These are phyloP conservation scores for Neurospora sp. DNA, from an alignment of 2,329 filamentous ascomycete genomes.

Conservation along the genomic window DNA sequence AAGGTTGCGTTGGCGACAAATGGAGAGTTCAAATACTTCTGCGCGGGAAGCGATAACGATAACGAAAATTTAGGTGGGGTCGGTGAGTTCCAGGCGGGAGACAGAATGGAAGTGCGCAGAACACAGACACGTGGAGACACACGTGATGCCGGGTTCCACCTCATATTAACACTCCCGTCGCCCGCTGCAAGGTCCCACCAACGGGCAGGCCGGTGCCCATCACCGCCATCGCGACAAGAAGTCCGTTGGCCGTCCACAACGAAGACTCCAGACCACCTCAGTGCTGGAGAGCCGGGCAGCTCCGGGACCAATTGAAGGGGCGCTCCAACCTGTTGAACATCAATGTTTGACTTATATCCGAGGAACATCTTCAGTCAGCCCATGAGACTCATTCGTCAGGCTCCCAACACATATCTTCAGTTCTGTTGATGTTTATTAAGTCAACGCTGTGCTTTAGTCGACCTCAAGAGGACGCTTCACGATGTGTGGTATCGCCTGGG, in stretches of 20 bases:
- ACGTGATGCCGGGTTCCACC: not conserved
- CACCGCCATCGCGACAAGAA: conserved; percentile 1
- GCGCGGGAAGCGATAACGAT: conserved; percentile 8
- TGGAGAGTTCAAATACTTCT: conserved; percentile 2
- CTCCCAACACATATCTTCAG: not conserved
- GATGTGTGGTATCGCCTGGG: not conserved
- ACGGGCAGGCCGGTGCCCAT: not conserved
- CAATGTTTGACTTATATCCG: not conserved
- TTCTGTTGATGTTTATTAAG: not conserved
- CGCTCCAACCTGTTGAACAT: not conserved
- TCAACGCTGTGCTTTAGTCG: not conserved
- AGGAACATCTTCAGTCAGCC: not conserved
- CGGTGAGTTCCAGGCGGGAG: not conserved
- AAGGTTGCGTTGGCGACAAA: conserved; percentile 6
- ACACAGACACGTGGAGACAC: not conserved
- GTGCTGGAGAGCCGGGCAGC: not conserved
- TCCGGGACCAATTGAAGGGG: not conserved
- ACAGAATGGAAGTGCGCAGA: not conserved
- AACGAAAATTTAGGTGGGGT: conserved; percentile 10
- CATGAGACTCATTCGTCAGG: not conserved
- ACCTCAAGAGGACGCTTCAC: not conserved
- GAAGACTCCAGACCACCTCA: not conserved
- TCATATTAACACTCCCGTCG: not conserved
- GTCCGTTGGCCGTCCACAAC: not conserved
- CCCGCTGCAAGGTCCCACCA: conserved; percentile 1